A percentile compares a stretch with the other conserved stretches of the same genome.
These are phyloP conservation scores for Ploettnerulaceae sp. DNA, from an alignment of 2,329 filamentous ascomycete species.

Conservation along the genomic window DNA sequence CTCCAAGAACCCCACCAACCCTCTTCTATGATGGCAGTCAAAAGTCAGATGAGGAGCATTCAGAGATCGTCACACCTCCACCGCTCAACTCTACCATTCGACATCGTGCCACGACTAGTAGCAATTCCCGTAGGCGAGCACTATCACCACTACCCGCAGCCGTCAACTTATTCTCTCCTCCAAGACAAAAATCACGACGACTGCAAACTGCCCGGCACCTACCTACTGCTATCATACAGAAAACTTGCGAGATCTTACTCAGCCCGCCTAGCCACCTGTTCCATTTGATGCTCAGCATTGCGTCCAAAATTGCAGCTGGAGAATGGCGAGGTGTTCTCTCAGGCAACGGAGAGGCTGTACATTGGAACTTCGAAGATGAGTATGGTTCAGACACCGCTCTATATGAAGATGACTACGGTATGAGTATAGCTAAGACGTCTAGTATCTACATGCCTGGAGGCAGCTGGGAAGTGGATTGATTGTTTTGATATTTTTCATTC, in stretches of 20 bases:
- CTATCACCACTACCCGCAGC: constrained; percentile 64
- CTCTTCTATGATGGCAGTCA: constrained; percentile 39
- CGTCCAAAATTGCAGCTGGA: constrained; percentile 64
- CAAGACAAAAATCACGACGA: constrained; percentile 37
- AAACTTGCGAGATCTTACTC: constrained; percentile 71
- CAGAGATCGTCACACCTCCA: constrained; percentile 36
- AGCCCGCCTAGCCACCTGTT: constrained; percentile 78
- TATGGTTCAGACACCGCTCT: constrained; percentile 46
- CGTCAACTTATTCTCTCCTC: constrained; percentile 58
- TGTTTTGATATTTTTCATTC: constrained; percentile 1
- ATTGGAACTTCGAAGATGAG: constrained; percentile 51
- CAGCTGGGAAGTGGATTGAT: constrained; percentile 19
- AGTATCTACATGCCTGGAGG: constrained; percentile 9
- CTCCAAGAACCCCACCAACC: constrained; percentile 42
- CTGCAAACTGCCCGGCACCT: constrained; percentile 47
- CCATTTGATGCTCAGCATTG: constrained; percentile 74
- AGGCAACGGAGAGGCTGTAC: constrained; percentile 49
- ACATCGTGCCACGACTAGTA: constrained; percentile 50
- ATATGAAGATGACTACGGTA: constrained; percentile 55
- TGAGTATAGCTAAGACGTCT: constrained; percentile 28
- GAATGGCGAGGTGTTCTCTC: constrained; percentile 58
- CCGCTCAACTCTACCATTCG: constrained; percentile 34
- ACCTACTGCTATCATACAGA: constrained; percentile 64
- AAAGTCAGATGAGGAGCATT: constrained; percentile 35
- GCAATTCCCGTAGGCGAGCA: constrained; percentile 49